Percentiles rank a stretch among this genome's conserved stretches.
phyloP scores from a whole-genome alignment of 768 basidiomycete species.

The Pisolithus albus region DNA sequence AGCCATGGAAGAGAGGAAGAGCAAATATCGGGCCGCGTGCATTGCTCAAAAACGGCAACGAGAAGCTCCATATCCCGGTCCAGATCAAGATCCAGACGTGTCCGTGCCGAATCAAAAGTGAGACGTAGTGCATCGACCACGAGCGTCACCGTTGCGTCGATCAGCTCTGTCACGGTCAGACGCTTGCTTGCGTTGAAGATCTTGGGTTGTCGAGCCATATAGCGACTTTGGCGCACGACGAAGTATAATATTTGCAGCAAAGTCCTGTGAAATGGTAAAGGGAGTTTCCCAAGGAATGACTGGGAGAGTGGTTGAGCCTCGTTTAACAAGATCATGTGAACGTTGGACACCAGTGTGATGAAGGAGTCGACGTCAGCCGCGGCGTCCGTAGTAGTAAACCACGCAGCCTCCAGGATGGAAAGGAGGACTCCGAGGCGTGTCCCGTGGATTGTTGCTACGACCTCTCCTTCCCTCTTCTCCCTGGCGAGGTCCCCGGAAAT shows the following conservation, averaged over 20 bases:
- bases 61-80: slow-evolving; percentile 79
- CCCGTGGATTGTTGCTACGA: slow-evolving; percentile 78
- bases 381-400: slow-evolving; percentile 59
- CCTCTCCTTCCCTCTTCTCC: slow-evolving; percentile 71
- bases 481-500: slow-evolving; percentile 60
- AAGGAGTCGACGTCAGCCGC: slow-evolving; percentile 52
- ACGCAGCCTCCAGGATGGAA: slow-evolving; percentile 70
- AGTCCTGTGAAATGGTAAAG: slow-evolving; percentile 69
- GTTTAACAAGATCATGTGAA: slow-evolving; percentile 62
- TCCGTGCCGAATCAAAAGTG: slow-evolving; percentile 58
- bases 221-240: slow-evolving; percentile 57
- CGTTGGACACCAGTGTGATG: slow-evolving; percentile 51
- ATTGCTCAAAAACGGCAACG: slow-evolving; percentile 78
- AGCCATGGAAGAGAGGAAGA: slow-evolving; percentile 74
- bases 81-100: slow-evolving; percentile 51
- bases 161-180: slow-evolving; percentile 47
- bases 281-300: slow-evolving; percentile 60
- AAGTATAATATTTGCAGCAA: slow-evolving; percentile 80
- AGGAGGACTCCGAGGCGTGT: slow-evolving; percentile 69
- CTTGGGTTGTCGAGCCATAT: slow-evolving; percentile 42
- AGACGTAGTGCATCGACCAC: slow-evolving; percentile 62
- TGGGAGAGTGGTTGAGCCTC: slow-evolving; percentile 66
- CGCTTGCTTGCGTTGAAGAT: slow-evolving; percentile 54
- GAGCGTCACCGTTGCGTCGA: slow-evolving; percentile 57
- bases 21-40: slow-evolving; percentile 60